Conservation (phyloP, 2,329 filamentous ascomycete species). For the Ciborinia camelliae region DNA sequence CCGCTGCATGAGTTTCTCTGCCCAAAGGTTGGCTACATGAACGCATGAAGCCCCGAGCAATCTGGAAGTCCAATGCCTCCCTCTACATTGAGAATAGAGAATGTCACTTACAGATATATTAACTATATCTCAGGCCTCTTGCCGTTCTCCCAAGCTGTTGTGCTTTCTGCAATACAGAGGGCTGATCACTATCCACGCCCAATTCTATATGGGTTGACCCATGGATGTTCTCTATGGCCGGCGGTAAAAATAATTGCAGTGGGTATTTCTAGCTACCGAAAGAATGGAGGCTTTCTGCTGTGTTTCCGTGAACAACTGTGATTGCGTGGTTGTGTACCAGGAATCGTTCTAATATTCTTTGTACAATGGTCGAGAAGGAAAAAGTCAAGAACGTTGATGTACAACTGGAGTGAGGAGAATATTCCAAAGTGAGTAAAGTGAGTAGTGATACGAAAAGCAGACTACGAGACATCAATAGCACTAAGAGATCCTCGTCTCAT, state of each 20-base stretch:
- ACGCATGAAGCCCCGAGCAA: conserved; percentile 22
- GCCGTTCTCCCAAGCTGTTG: conserved; percentile 33
- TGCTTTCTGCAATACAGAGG: conserved; percentile 37
- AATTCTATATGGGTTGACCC: conserved; percentile 35
- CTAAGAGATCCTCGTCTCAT: conserved; percentile 15
- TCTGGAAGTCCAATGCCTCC: conserved; percentile 26
- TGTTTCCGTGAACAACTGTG: conserved; percentile 29
- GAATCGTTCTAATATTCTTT: conserved; percentile 22
- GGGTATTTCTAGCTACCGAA: conserved; percentile 23
- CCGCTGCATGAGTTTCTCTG: conserved; percentile 29
- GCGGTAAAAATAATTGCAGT: conserved; percentile 21
- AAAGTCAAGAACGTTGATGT: conserved; percentile 29
- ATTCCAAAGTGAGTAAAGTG: conserved; percentile 5
- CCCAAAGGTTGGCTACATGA: conserved; percentile 29
- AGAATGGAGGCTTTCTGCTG: conserved; percentile 25
- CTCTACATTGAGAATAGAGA: conserved; percentile 24
- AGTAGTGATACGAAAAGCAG: conserved; percentile 24
- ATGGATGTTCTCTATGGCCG: conserved; percentile 34
- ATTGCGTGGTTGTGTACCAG: conserved; percentile 27
- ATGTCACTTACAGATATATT: conserved; percentile 33
- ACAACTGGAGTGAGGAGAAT: conserved; percentile 22
- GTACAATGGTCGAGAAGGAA: conserved; percentile 29
- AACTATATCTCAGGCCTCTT: conserved; percentile 29
- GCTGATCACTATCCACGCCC: conserved; percentile 38
- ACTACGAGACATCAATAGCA: conserved; percentile 21